phyloP scores from a whole-genome alignment of 495 filamentous ascomycete genomes.

The Neurospora terricola region DNA sequence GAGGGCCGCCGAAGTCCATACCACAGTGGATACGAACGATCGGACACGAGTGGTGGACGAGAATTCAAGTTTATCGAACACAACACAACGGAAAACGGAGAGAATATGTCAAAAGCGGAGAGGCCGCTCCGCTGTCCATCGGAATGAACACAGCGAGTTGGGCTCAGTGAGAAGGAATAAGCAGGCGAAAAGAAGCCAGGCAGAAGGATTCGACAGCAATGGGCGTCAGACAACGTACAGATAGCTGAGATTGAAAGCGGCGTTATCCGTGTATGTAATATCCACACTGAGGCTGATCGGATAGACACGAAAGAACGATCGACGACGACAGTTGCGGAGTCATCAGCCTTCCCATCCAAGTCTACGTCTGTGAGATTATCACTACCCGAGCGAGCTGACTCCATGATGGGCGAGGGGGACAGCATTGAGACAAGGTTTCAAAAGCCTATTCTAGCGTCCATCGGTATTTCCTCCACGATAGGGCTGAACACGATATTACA shows the following conservation, averaged over 20 bases:
- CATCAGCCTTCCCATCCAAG: neutral
- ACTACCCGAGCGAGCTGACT: neutral
- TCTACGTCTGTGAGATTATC: neutral
- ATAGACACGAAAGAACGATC: neutral
- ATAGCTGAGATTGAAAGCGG: neutral
- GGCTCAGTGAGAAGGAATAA: too few relatives aligned
- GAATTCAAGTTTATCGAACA: neutral
- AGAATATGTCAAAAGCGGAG: neutral
- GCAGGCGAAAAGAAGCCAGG: neutral
- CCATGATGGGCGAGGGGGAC: neutral
- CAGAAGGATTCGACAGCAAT: neutral
- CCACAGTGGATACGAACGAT: too few relatives aligned
- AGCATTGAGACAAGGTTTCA: neutral
- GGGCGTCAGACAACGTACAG: neutral
- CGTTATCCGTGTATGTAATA: neutral
- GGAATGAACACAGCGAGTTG: neutral
- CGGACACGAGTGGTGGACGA: neutral
- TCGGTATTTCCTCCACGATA: neutral
- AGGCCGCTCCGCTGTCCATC: neutral
- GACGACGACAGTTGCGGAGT: neutral
- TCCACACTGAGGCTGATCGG: neutral
- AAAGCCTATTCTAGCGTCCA: neutral
- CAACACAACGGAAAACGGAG: neutral
- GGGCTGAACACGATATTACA: neutral
- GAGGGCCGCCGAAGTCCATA: neutral